Evolutionary conservation across 176 grass and related monocot species (phyloP).

Genomic region (Rhipidocladum racemiflorum): DNA sequence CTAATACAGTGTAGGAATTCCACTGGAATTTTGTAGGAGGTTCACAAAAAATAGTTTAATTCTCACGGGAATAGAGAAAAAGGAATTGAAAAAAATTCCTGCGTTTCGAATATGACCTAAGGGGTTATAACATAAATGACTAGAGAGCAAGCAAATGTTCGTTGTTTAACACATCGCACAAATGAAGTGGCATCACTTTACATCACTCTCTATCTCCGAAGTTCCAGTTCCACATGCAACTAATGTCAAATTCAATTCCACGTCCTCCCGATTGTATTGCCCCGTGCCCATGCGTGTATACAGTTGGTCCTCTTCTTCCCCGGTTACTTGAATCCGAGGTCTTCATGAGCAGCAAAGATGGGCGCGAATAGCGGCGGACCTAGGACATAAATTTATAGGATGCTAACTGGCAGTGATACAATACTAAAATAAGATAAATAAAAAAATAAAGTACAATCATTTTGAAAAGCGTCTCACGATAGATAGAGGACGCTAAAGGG

Average conservation of each 20-base stretch:
- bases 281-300: neutral
- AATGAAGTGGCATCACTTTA: neutral
- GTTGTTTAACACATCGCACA: neutral
- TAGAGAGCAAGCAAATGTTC: neutral
- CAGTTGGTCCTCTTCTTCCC: neutral
- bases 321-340: conserved; percentile 51
- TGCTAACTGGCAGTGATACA: too few relatives aligned
- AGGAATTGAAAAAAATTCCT: too few relatives aligned
- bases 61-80: too few relatives aligned
- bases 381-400: too few relatives aligned
- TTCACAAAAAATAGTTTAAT: neutral
- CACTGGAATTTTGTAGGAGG: neutral
- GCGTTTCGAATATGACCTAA: too few relatives aligned
- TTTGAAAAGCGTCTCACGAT: too few relatives aligned
- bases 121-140: neutral
- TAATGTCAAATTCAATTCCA: too few relatives aligned
- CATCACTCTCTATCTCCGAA: neutral
- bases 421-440: too few relatives aligned
- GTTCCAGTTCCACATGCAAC: neutral
- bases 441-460: too few relatives aligned
- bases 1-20: too few relatives aligned
- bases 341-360: conserved; percentile 65
- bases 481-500: too few relatives aligned
- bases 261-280: neutral
- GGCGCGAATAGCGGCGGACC: conserved; percentile 57